Percentiles rank a stretch among this genome's conserved stretches.
Evolutionary conservation across 257 asterid species (phyloP).

Genomic region (Mitragyna speciosa): DNA sequence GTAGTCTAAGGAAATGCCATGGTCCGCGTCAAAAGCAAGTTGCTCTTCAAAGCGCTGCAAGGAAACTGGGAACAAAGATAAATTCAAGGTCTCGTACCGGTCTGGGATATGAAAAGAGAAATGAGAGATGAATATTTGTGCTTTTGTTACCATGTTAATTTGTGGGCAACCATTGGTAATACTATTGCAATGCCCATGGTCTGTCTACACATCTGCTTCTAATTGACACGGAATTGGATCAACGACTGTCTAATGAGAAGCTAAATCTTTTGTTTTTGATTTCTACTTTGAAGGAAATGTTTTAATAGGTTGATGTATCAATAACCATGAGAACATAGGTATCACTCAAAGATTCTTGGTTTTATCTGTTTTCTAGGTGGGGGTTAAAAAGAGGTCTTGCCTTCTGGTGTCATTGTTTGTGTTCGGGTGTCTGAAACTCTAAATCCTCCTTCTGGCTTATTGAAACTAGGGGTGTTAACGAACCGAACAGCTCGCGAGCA

Average conservation of each 20-base stretch:
- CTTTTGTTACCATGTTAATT: conserved; percentile 2
- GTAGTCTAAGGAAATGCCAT: conserved; percentile 65
- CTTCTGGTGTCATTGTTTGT: neutral
- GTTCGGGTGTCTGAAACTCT: neutral
- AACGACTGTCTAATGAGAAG: neutral
- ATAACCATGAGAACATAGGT: neutral
- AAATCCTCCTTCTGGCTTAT: neutral
- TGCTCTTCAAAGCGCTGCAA: conserved; percentile 56
- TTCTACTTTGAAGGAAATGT: neutral
- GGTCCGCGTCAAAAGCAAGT: conserved; percentile 60
- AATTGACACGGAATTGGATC: neutral
- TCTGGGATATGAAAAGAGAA: conserved; percentile 39
- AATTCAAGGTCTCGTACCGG: conserved; percentile 36
- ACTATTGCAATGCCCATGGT: neutral
- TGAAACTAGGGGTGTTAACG: too few relatives aligned
- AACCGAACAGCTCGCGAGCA: too few relatives aligned
- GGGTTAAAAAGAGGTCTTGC: neutral
- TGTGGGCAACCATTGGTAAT: neutral
- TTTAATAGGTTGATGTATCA: neutral
- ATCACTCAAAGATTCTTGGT: neutral
- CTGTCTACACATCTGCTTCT: neutral
- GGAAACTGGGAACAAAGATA: conserved; percentile 59
- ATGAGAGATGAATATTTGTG: conserved; percentile 32
- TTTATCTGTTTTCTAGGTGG: neutral
- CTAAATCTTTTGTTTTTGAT: neutral